Evolutionary conservation across 768 basidiomycete genomes (phyloP), one percentile per base, ranked within the genome.

Genomic region (Gloeopeniophorella convolvens): DNA sequence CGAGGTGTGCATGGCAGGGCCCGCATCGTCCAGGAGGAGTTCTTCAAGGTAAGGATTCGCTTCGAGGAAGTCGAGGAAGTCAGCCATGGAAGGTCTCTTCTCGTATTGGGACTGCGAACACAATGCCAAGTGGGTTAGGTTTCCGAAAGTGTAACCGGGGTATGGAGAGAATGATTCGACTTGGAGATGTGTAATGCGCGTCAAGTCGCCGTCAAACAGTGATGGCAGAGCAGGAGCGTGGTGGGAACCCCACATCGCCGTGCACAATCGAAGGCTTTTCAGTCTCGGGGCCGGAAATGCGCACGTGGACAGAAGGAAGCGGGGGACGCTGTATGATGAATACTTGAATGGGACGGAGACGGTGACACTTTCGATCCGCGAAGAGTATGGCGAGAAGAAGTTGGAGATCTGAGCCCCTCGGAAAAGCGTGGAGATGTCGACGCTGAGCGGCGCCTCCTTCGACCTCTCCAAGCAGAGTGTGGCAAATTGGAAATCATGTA

Each of bases 161-260:
- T 54, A 59, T 16, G 59, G 50, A 6, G 59, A 50, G 53, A 59
- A 59, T 2, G 50, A 59, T 44, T 59, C 59, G 11, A 59, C 43
- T n/a, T 54, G 57, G 28, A 59, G 45, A 42, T 58, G 56, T 10
- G 52, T 58, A 16, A 59, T 46, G 37, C 43, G 37, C 33, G 57
- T 55, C 28, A 59, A 55, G 21, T 59, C 39, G 20, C 57, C 57
- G 20, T 46, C 52, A 33, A 59, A 55, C n/a, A 59, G 27, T 2
- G 30, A 28, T 18, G 57, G 57, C 16, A 59, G 53, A 23, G 30
- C 43, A 8, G 56, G 54, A 15, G 42, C 23, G 34, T 50, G 33
- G 40, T 48, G 43, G 23, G 53, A 50, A 21, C 54, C 54, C 56
- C 56, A 57, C 56, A 55, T 57, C 16, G 56, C 54, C n/a, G 56